phyloP scores from a whole-genome alignment of 352 stramenopile genomes.

The Phytophthora sp. region DNA sequence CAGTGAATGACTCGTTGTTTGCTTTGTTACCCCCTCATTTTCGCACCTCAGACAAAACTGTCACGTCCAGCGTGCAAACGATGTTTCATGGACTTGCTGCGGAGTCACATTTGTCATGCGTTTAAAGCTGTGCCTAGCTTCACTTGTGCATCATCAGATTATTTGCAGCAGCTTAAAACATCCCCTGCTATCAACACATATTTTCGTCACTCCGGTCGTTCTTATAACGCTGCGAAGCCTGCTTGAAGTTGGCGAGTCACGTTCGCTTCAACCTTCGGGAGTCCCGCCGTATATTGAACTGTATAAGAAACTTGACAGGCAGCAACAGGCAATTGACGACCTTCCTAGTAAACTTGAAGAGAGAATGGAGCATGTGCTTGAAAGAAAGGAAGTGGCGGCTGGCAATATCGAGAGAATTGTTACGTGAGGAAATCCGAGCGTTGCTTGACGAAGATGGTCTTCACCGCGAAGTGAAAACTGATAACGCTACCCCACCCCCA shows the following conservation, averaged over 20 bases:
- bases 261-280: neutral
- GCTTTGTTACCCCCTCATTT: conserved; percentile 13
- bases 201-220: neutral
- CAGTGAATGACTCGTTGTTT: conserved; percentile 14
- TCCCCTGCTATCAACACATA: neutral
- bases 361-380: neutral
- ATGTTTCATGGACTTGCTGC: conserved; percentile 5
- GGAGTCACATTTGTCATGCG: neutral
- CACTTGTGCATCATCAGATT: neutral
- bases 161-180: neutral
- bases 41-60: neutral
- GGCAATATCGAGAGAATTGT: neutral
- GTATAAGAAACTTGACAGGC: neutral
- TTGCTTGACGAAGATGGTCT: neutral
- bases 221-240: neutral
- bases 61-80: neutral
- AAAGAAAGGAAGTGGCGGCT: neutral
- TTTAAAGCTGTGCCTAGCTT: conserved; percentile 10
- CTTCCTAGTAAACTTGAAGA: neutral
- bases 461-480: neutral
- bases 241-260: neutral
- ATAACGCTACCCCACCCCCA: neutral
- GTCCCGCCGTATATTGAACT: neutral
- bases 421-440: neutral
- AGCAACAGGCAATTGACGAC: neutral